phyloP scores from a whole-genome alignment of 106 monocot species.

The Hemerocallis citrina region DNA sequence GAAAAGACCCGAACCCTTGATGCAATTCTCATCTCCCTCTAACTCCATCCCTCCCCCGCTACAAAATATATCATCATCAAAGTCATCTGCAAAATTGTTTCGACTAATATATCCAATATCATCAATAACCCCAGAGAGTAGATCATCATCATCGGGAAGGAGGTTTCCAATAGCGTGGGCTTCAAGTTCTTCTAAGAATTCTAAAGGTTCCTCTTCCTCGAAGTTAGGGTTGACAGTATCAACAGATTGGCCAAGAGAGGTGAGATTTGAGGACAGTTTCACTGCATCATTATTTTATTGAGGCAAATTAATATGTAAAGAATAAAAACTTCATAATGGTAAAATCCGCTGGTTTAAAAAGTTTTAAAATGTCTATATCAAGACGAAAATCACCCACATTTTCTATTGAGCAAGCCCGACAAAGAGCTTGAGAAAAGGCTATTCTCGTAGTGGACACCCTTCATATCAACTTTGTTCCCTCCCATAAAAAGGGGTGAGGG shows the following conservation, averaged over 20 bases:
- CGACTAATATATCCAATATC: conserved; percentile 24
- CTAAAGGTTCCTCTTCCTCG: conserved; percentile 44
- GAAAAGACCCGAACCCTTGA: conserved; percentile 10
- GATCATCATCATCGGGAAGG: conserved; percentile 84
- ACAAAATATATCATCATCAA: conserved; percentile 77
- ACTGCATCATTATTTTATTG: conserved; percentile 27
- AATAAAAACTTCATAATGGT: conserved; percentile 20
- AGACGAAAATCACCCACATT: conserved; percentile 26
- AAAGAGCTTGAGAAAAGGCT: conserved; percentile 49
- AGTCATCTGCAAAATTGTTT: conserved; percentile 31
- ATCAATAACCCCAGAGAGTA: conserved; percentile 47
- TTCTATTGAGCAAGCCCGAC: conserved; percentile 32
- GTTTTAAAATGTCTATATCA: neutral
- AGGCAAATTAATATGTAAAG: neutral
- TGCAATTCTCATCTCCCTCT: conserved; percentile 34
- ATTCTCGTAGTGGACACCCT: conserved; percentile 24
- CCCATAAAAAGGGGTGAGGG: conserved; percentile 4
- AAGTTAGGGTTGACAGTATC: conserved; percentile 20
- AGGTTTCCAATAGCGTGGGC: conserved; percentile 83
- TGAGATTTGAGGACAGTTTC: conserved; percentile 25
- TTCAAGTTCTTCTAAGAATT: conserved; percentile 63
- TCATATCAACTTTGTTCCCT: conserved; percentile 12
- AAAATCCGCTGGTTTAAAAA: too few relatives aligned
- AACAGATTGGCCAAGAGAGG: conserved; percentile 25
- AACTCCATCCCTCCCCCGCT: conserved; percentile 70